Percentiles rank a stretch among this genome's conserved stretches.
Evolutionary conservation across 768 basidiomycete genomes (phyloP).

Genomic region (Russula sp.): DNA sequence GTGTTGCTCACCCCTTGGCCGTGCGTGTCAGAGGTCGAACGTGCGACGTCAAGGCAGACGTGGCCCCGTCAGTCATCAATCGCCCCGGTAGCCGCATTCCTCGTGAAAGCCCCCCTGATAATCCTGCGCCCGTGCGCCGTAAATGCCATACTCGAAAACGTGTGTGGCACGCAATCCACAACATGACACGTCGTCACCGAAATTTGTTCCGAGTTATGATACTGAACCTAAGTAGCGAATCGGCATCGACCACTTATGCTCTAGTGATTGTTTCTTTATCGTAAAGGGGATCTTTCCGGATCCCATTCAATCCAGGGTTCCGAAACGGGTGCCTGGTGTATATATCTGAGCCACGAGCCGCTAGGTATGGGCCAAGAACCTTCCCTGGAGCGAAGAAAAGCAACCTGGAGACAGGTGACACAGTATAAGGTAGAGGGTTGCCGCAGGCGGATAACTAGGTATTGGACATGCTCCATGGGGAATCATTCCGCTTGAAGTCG

Average conservation of each 20-base stretch:
- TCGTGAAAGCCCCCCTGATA: background rate
- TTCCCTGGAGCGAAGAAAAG: background rate
- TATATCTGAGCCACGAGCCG: background rate
- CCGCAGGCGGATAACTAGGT: background rate
- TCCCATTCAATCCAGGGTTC: background rate
- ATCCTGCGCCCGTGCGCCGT: background rate
- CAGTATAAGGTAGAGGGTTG: background rate
- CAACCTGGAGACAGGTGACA: background rate
- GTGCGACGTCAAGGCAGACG: constrained; percentile 5
- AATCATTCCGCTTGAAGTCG: background rate
- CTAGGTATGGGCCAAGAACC: background rate
- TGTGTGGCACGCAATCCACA: background rate
- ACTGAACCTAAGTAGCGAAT: background rate
- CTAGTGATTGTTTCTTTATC: background rate
- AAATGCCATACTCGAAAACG: background rate
- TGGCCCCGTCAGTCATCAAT: background rate
- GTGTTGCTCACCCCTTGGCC: background rate
- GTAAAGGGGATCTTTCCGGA: background rate
- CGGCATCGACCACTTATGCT: background rate
- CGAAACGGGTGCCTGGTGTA: background rate
- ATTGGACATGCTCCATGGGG: background rate
- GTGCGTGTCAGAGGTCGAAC: background rate
- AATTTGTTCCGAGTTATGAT: background rate
- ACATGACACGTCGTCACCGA: background rate
- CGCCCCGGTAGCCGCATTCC: background rate